A percentile compares a stretch with the other conserved stretches of the same genome.
Conservation (phyloP, 345 rosid genomes). For the Eucalyptus marginata region DNA sequence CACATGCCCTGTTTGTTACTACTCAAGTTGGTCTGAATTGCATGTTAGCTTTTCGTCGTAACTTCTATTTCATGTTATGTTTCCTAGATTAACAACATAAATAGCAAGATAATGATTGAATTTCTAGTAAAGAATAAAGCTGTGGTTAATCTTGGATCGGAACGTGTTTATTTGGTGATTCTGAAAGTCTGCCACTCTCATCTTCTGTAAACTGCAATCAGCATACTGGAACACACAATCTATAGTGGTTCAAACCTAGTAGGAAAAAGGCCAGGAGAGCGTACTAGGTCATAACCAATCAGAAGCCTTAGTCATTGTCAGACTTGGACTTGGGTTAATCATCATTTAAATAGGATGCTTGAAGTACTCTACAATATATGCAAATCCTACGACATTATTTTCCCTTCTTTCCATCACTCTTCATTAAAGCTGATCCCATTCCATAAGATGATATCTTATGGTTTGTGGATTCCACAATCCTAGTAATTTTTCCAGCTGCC, state of each 20-base stretch:
- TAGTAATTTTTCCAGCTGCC: conserved; percentile 50
- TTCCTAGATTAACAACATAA: too few relatives aligned
- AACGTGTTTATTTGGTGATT: not conserved
- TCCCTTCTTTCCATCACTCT: too few relatives aligned
- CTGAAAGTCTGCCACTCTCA: not conserved
- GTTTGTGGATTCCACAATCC: not conserved
- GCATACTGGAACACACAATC: not conserved
- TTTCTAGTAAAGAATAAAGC: too few relatives aligned
- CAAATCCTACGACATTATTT: not conserved
- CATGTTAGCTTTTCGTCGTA: not conserved
- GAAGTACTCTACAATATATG: not conserved
- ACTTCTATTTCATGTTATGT: not conserved
- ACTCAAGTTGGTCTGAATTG: conserved; percentile 50
- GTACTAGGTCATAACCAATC: not conserved
- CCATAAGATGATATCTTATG: not conserved
- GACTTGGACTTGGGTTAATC: not conserved
- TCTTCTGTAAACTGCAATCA: not conserved
- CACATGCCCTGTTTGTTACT: conserved; percentile 83
- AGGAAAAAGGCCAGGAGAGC: not conserved
- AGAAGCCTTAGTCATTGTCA: not conserved
- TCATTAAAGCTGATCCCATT: too few relatives aligned
- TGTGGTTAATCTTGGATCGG: not conserved
- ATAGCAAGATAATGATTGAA: too few relatives aligned
- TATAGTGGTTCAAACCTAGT: not conserved
- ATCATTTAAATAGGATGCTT: not conserved